Percentiles rank a stretch among this genome's conserved stretches.
These are phyloP conservation scores for Ophiostoma australiae DNA, from an alignment of 2,329 filamentous ascomycete genomes.

Conservation along the genomic window DNA sequence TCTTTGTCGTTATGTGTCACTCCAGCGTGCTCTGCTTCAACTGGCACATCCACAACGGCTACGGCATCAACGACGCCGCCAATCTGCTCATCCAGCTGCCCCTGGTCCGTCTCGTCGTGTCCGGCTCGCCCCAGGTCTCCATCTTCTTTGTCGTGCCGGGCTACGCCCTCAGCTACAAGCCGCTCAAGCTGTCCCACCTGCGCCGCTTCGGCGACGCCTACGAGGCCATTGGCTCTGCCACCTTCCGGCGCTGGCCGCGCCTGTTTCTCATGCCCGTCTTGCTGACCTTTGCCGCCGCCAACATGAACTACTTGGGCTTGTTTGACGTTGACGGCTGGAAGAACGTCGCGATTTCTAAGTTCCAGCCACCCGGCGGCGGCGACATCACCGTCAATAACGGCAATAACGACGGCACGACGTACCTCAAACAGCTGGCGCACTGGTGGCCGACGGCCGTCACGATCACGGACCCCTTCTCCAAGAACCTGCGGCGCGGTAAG, in stretches of 20 bases:
- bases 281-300: constrained; percentile 20
- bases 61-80: constrained; percentile 27
- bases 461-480: constrained; percentile 26
- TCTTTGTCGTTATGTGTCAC: constrained; percentile 51
- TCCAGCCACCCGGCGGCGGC: constrained; percentile 20
- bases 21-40: constrained; percentile 33
- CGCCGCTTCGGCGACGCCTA: constrained; percentile 24
- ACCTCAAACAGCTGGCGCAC: constrained; percentile 22
- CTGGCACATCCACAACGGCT: constrained; percentile 32
- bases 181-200: constrained; percentile 26
- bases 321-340: constrained; percentile 24
- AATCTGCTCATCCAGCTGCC: constrained; percentile 33
- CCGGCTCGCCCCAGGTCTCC: constrained; percentile 38
- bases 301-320: constrained; percentile 20
- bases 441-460: constrained; percentile 19
- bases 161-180: constrained; percentile 30
- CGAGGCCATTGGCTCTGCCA: constrained; percentile 26
- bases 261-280: constrained; percentile 27
- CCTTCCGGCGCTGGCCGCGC: constrained; percentile 28
- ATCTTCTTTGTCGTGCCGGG: constrained; percentile 46
- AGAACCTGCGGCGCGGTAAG: constrained; percentile 21
- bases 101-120: constrained; percentile 36
- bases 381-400: not conserved
- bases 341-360: constrained; percentile 20
- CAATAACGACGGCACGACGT: not conserved